Evolutionary conservation across 768 basidiomycete genomes (phyloP).

Genomic region (Tricholomella constricta): DNA sequence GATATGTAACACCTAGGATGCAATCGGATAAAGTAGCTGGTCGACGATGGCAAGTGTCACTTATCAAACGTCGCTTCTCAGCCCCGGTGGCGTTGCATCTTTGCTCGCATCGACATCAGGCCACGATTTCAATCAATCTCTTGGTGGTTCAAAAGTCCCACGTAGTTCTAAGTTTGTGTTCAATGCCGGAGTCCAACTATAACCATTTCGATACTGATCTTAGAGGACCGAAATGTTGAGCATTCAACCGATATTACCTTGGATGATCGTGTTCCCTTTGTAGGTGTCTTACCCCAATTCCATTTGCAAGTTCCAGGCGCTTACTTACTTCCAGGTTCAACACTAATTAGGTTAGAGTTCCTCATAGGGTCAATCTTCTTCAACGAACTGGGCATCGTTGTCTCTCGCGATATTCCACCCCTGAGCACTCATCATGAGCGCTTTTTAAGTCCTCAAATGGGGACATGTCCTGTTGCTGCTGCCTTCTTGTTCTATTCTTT

Average conservation of each 20-base stretch:
- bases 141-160: too few species aligned
- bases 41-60: too few species aligned
- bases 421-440: background rate
- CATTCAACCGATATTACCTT: background rate
- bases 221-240: too few species aligned
- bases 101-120: too few species aligned
- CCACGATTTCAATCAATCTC: background rate
- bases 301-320: background rate
- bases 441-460: background rate
- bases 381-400: background rate
- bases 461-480: background rate
- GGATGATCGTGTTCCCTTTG: background rate
- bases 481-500: background rate
- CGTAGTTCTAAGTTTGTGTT: background rate
- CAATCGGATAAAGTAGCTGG: too few species aligned
- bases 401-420: slow-evolving; percentile 2
- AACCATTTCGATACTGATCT: background rate
- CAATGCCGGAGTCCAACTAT: background rate
- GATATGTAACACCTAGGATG: too few species aligned
- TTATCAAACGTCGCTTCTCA: background rate
- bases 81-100: slow-evolving; percentile 1
- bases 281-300: too few species aligned
- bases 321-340: background rate
- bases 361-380: background rate
- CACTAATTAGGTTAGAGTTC: background rate